Percentiles rank a stretch among this genome's conserved stretches.
phyloP scores from a whole-genome alignment of 345 rosid genomes.

The Cardamine occulta region DNA sequence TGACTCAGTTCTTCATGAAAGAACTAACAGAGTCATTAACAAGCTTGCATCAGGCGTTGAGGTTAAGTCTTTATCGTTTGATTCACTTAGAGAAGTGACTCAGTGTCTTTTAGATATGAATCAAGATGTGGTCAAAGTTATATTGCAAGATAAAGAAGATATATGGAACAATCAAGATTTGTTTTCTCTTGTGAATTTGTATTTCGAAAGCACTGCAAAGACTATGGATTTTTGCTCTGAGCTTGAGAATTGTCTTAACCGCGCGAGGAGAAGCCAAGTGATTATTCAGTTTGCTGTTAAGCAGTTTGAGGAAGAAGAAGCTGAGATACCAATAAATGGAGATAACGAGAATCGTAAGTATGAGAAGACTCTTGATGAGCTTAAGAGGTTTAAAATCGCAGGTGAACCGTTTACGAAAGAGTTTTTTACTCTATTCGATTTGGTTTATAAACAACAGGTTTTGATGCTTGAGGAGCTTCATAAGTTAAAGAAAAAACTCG shows the following conservation, averaged over 20 bases:
- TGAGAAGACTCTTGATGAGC: constrained; percentile 66
- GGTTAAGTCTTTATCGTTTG: constrained; percentile 63
- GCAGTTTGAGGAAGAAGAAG: constrained; percentile 61
- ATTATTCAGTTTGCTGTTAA: constrained; percentile 66
- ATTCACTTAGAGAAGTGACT: constrained; percentile 76
- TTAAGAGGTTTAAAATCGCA: constrained; percentile 60
- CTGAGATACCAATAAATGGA: constrained; percentile 34
- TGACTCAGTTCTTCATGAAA: constrained; percentile 62
- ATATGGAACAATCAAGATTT: constrained; percentile 73
- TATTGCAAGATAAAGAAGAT: constrained; percentile 67
- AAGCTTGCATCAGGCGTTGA: constrained; percentile 62
- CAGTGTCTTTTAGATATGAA: constrained; percentile 77
- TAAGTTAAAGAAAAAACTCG: constrained; percentile 58
- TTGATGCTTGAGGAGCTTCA: constrained; percentile 59
- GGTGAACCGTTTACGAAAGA: constrained; percentile 77
- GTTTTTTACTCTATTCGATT: constrained; percentile 58
- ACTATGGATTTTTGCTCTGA: constrained; percentile 78
- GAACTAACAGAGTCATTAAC: constrained; percentile 64
- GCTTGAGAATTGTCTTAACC: constrained; percentile 69
- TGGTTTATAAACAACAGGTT: constrained; percentile 58
- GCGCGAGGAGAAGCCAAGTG: constrained; percentile 68
- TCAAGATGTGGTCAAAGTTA: constrained; percentile 77
- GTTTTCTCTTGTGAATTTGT: constrained; percentile 66
- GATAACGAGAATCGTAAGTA: constrained; percentile 42
- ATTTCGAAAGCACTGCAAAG: constrained; percentile 65